Percentiles rank a stretch among this genome's conserved stretches.
Evolutionary conservation across 1,284 basidiomycete species (phyloP).

Genomic region (Tylopilus sp.): DNA sequence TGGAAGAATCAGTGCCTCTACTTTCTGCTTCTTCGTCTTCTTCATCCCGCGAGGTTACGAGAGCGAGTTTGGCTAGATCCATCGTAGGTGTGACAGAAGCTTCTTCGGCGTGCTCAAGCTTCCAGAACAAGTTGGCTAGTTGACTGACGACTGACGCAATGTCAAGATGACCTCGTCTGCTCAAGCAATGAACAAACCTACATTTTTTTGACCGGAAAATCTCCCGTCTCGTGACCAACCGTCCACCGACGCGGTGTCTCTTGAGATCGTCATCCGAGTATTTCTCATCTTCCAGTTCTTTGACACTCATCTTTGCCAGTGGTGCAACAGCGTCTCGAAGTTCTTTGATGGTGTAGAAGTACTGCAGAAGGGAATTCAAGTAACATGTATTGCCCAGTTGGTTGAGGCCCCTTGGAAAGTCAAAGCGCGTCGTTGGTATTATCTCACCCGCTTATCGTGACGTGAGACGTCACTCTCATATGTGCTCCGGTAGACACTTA

Average conservation of each 20-base stretch:
- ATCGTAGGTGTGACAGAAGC: slow-evolving; percentile 78
- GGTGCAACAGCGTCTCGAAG: slow-evolving; percentile 73
- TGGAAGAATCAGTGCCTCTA: slow-evolving; percentile 72
- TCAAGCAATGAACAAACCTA: slow-evolving; percentile 36
- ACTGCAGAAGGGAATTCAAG: slow-evolving; percentile 75
- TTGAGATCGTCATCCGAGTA: slow-evolving; percentile 76
- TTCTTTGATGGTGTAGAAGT: slow-evolving; percentile 93
- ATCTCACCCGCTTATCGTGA: slow-evolving; percentile 58
- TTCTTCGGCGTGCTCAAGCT: slow-evolving; percentile 66
- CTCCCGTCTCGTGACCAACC: slow-evolving; percentile 76
- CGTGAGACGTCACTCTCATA: slow-evolving; percentile 6
- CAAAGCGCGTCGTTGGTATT: slow-evolving; percentile 46
- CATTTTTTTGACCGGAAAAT: slow-evolving; percentile 82
- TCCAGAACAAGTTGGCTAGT: slow-evolving; percentile 74
- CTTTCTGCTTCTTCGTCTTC: slow-evolving; percentile 77
- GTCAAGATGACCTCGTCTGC: slow-evolving; percentile 9
- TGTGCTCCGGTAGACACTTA: slow-evolving; percentile 39
- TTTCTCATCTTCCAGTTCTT: slow-evolving; percentile 61
- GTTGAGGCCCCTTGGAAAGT: slow-evolving; percentile 82
- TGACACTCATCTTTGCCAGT: slow-evolving; percentile 53
- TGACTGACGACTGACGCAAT: slow-evolving; percentile 65
- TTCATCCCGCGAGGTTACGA: slow-evolving; percentile 87
- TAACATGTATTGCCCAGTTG: slow-evolving; percentile 95
- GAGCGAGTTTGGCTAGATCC: slow-evolving; percentile 88
- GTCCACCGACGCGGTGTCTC: slow-evolving; percentile 80